Evolutionary conservation across 441 rosid genomes (phyloP).

Genomic region (Erysimum pusillum): DNA sequence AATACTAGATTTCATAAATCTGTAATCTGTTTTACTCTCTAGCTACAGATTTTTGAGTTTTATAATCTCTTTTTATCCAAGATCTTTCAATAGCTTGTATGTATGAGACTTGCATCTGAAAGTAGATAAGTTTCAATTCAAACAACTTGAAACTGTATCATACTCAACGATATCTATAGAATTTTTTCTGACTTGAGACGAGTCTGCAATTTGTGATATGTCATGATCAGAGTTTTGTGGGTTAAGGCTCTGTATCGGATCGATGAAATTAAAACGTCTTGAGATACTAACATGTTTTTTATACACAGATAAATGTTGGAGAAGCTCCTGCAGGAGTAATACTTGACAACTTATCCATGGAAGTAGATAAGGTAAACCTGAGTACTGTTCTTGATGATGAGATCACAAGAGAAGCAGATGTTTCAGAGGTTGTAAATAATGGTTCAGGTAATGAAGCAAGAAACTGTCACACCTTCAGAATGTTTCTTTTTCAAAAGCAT

Average conservation of each 20-base stretch:
- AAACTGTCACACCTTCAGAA: constrained; percentile 5
- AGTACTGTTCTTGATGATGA: constrained; percentile 40
- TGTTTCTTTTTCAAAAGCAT: constrained; percentile 14
- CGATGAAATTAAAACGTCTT: constrained; percentile 7
- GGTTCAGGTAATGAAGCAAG: constrained; percentile 38
- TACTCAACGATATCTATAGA: not conserved
- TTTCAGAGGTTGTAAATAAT: constrained; percentile 42
- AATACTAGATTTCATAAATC: constrained; percentile 22
- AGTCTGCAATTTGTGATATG: not conserved
- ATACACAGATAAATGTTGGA: constrained; percentile 31
- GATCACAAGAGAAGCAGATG: constrained; percentile 40
- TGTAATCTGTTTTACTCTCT: constrained; percentile 27
- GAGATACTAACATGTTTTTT: constrained; percentile 36
- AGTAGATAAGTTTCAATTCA: constrained; percentile 32
- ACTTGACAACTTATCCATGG: constrained; percentile 32
- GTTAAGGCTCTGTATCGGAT: not conserved
- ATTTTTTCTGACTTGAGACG: not conserved
- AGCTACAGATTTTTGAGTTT: constrained; percentile 8
- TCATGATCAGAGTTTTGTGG: not conserved
- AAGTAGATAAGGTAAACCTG: constrained; percentile 16
- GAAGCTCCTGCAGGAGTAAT: constrained; percentile 35
- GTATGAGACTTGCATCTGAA: constrained; percentile 19
- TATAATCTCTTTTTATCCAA: constrained; percentile 10
- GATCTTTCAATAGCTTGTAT: constrained; percentile 28
- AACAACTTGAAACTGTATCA: not conserved